Conservation (phyloP, 2,329 filamentous ascomycete species). For the Diaporthe vaccinii region DNA sequence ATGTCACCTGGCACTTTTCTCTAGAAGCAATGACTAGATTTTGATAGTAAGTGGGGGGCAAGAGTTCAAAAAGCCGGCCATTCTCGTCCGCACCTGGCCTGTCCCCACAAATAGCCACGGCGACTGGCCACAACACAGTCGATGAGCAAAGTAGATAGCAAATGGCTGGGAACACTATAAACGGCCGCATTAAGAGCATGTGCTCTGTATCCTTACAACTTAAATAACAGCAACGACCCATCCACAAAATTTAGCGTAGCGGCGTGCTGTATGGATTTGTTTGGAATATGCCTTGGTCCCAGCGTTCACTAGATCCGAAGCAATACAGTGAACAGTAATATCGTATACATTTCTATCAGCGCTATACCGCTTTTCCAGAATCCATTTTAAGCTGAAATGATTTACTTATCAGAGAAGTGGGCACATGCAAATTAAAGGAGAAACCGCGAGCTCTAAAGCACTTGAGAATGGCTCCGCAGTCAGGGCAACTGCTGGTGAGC, state of each 20-base stretch:
- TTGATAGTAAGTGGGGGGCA: too few relatives aligned
- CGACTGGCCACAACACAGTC: background rate
- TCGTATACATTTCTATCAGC: background rate
- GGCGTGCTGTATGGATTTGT: constrained; percentile 23
- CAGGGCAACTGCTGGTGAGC: background rate
- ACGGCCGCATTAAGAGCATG: too few relatives aligned
- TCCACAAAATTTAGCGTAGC: background rate
- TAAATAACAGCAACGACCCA: background rate
- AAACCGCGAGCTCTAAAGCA: background rate
- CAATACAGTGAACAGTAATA: background rate
- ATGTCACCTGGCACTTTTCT: background rate
- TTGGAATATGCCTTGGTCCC: background rate
- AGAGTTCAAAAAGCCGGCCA: constrained; percentile 15
- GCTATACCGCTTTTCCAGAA: background rate
- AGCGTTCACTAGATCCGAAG: background rate
- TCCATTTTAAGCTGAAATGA: background rate
- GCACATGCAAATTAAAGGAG: background rate
- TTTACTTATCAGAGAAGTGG: background rate
- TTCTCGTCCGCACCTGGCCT: too few relatives aligned
- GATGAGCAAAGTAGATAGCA: constrained; percentile 35
- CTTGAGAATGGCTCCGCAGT: background rate
- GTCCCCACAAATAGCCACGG: background rate
- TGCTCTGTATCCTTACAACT: background rate
- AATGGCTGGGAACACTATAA: background rate
- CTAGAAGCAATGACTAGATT: background rate